Conservation (phyloP, 192 early-diverging fungal genomes). For the Coemansia sp. region DNA sequence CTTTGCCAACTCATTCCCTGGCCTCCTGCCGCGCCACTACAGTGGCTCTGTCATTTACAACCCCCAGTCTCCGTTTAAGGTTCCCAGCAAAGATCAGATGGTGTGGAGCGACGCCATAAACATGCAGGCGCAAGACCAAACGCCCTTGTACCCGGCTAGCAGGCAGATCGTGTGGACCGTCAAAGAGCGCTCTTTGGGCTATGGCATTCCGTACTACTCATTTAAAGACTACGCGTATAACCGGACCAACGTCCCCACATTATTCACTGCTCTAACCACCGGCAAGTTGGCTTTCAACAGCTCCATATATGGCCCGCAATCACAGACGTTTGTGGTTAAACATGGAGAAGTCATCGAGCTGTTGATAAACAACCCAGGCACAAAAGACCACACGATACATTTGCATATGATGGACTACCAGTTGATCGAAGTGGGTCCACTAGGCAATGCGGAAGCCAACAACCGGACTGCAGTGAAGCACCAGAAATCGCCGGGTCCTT, state of each 20-base stretch:
- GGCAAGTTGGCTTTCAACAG: slow-evolving; percentile 1
- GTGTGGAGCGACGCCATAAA: slow-evolving; percentile 3
- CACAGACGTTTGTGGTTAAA: slow-evolving; percentile 3
- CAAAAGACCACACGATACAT: slow-evolving; percentile 10
- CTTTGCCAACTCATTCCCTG: no score
- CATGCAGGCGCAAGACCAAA: neutral
- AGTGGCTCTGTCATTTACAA: slow-evolving; percentile 18
- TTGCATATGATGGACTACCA: slow-evolving; percentile 15
- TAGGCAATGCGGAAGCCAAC: neutral
- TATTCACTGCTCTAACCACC: slow-evolving; percentile 4
- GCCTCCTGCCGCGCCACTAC: slow-evolving; percentile 41
- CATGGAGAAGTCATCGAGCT: slow-evolving; percentile 3
- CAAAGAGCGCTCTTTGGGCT: neutral
- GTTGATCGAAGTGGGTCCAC: slow-evolving; percentile 15
- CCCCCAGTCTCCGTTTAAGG: neutral
- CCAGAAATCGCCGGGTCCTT: slow-evolving; percentile 54
- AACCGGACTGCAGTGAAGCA: neutral
- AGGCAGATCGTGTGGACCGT: neutral
- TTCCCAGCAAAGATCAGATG: neutral
- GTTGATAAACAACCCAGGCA: slow-evolving; percentile 1
- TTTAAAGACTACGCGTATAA: slow-evolving; percentile 1
- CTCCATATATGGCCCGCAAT: neutral
- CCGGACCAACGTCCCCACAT: neutral
- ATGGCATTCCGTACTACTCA: neutral
- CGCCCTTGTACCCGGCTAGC: neutral